Evolutionary conservation across 768 basidiomycete genomes (phyloP), one percentile per base, ranked within the genome.

Genomic region (Phylloporus scabripes): DNA sequence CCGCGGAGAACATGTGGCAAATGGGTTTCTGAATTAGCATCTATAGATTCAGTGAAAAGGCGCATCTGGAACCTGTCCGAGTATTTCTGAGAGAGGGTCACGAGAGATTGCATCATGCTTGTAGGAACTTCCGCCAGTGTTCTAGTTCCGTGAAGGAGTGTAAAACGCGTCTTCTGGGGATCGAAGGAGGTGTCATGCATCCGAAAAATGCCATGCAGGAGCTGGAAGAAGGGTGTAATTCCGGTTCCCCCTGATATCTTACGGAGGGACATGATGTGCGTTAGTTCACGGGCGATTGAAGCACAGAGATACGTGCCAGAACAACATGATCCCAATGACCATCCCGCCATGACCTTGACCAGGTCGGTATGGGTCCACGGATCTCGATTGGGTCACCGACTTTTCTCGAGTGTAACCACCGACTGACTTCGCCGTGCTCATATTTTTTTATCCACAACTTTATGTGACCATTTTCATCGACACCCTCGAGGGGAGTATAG

Each of bases 181-280:
- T 62, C 64, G 18, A 68, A 52, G 20, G 44, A 14, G 41, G 53
- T 34, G 54, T 57, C 40, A 34, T 52, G 50, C 17, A 67, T 34
- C 24, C 60, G 67, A 37, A 89, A 78, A 12, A 77, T 59, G 7
- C 67, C 67, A 58, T 85, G 75, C 50, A 91, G 72, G 17, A 92
- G 72, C 60, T 92, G 90, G 59, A 81, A 81, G 63, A 92, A 92
- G 4, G 90, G 91, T 14, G 90, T 85, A 42, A 92, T 83, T 24
- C 91, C 90, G 5, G 90, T 92, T 23, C 90, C 90, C 32, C 90
- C 90, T 38, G 88, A 91, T 47, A 92, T 82, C 90, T 92, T 50
- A 39, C n/a, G 14, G 34, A 20, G 24, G 40, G 32, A 8, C 8
- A n/a, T 36, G 31, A 14, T 36, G 28, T 53, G 32, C 48, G 45